Evolutionary conservation across 2,329 filamentous ascomycete genomes (phyloP), one percentile per base, ranked within the genome.

Genomic region (Cordyceps cateniannulata): DNA sequence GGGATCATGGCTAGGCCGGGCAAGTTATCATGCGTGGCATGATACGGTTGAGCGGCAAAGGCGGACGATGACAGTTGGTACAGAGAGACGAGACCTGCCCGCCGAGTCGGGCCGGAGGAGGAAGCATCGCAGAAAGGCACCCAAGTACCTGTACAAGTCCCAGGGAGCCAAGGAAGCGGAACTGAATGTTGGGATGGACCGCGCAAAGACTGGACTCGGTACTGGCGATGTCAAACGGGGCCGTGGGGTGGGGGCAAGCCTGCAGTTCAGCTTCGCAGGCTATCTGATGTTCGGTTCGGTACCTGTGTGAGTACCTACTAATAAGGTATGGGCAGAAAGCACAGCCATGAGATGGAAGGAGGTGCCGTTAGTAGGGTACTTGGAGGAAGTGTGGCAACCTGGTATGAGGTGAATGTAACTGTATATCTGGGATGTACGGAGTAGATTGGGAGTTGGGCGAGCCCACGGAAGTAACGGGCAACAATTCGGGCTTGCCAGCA

Each of bases 181-280:
- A 7, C 29, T 27, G 20, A 24, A 24, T 32, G 48, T 35, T 35
- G 10, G 32, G 32, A 35, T 35, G 32, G 32, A 10, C 32, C 32
- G 32, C 32, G 32, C 32, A 35, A 35, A 35, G 32, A 35, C 32
- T 7, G 32, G 44, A 32, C 27, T 56, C 42, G 53, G 42, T 48
- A 56, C 25, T 20, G 47, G 53, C n/a, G 53, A 56, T 16, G 40
- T 38, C 20, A 25, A 38, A 56, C 24, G 53, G 53, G 53, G 53
- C 27, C 53, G 42, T 48, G 42, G 42, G 42, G 53, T n/a, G 16
- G 49, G n/a, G n/a, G 29, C 20, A 18, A 22, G 44, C 29, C 7
- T 54, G 35, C 22, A 29, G 40, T 56, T 56, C 53, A 56, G 53
- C 53, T 56, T 48, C 53, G 20, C 53, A 56, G 53, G 53, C 53